Base-by-base conservation (phyloP, 1,139 yeast genomes). In the Debaryomyces singareniensis region DNA sequence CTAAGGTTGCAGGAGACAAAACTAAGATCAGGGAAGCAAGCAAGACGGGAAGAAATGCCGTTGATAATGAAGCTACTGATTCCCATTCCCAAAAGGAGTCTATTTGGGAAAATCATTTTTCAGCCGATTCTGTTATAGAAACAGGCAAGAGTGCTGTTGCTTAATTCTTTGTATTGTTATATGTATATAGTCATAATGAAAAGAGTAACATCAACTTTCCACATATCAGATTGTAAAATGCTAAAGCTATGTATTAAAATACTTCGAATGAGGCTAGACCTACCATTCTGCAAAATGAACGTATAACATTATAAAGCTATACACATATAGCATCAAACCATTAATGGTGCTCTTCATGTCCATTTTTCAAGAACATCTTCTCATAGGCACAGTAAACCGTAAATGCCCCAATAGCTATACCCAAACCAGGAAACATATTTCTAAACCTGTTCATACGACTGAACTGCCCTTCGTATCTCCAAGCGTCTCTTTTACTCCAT, bases 401-500 rank as follows among this genome's bases (percentile, higher is more conserved):
- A 51, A 85, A 85, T 5, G 91, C 91, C 20, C 77, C 91, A 18
- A 80, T 68, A 25, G 91, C 95, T 30, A 80, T 71, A 25, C 87
- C 86, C 32, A 85, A 71, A 2, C 95, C 95, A 3, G 95, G 95
- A 51, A 85, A 74, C n/a, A 84, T 71, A 36, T 75, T 75, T 47
- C 68, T 78, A 58, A 77, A 80, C 47, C 93, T 67, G 58, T 79
- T 78, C 34, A 62, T 60, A 45, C 89, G 75, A 35, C 82, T 69
- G 62, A 85, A 85, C 35, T 78, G 84, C 37, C 93, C 94, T 47
- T 78, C 80, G 58, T 76, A 81, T 68, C 95, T 78, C 95, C 95
- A 85, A 32, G 94, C 94, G 55, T 85, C 95, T 71, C 95, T 81
- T 46, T 62, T 65, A 31, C 70, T 72, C 73, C 73, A 67, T 33